These are phyloP conservation scores for Calonectria fujianensis DNA, from an alignment of 2,329 filamentous ascomycete genomes.

Conservation along the genomic window DNA sequence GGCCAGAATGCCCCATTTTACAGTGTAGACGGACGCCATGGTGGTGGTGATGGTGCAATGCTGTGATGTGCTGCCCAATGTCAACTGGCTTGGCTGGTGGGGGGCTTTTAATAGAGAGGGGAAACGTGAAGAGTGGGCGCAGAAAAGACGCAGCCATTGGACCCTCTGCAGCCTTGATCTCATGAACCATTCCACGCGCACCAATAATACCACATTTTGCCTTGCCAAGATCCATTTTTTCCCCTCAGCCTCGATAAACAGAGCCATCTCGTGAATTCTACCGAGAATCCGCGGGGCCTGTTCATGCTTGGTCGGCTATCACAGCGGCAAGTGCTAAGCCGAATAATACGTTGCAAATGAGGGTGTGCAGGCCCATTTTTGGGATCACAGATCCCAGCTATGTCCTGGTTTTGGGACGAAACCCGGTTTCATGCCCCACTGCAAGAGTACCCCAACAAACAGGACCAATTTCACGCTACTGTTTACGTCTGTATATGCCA, in stretches of 20 bases:
- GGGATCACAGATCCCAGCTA: background rate
- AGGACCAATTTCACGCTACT: background rate
- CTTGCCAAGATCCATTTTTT: slow-evolving; percentile 8
- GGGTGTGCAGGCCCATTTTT: background rate
- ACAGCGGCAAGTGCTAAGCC: background rate
- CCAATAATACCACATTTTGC: background rate
- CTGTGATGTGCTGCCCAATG: background rate
- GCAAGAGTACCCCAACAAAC: background rate
- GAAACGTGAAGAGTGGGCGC: slow-evolving; percentile 5
- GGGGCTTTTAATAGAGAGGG: slow-evolving; percentile 14
- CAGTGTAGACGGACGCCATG: slow-evolving; percentile 22
- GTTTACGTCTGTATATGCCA: too few relatives aligned
- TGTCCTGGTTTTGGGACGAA: background rate
- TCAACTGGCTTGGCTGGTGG: background rate
- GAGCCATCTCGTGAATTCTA: background rate
- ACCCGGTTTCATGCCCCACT: background rate
- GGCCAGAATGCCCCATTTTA: slow-evolving; percentile 29
- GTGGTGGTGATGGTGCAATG: background rate
- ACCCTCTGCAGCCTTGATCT: background rate
- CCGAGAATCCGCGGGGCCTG: background rate
- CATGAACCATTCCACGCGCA: background rate
- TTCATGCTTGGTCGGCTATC: background rate
- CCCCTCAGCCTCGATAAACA: background rate
- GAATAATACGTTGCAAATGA: background rate
- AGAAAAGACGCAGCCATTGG: slow-evolving; percentile 2